Conservation (phyloP, 169 alveolate genomes). For the Theileria equi region DNA sequence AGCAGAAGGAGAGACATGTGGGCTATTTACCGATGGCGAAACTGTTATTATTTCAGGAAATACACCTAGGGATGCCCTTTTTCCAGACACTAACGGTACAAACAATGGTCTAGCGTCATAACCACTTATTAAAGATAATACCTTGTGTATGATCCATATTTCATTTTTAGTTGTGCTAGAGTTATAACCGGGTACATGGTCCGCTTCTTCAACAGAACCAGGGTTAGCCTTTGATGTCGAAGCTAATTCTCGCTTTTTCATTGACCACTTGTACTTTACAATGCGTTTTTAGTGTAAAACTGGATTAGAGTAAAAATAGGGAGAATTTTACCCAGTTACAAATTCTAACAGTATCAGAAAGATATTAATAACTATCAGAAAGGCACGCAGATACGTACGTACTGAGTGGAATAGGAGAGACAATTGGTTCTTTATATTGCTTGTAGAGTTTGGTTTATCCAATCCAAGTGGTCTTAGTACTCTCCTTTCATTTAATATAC, state of each 20-base stretch:
- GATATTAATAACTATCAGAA: constrained; percentile 36
- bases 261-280: not conserved
- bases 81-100: not conserved
- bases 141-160: not conserved
- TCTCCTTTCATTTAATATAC: constrained; percentile 60
- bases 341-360: constrained; percentile 50
- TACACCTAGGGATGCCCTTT: not conserved
- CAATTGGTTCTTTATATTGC: constrained; percentile 43
- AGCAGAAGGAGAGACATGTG: constrained; percentile 27
- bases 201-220: not conserved
- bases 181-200: not conserved
- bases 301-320: too few species aligned
- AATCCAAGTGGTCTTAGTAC: constrained; percentile 62
- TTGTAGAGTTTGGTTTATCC: constrained; percentile 47
- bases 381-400: constrained; percentile 58
- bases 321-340: constrained; percentile 31
- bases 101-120: constrained; percentile 5
- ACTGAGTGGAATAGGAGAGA: constrained; percentile 60
- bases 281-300: not conserved
- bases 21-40: not conserved
- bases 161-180: not conserved
- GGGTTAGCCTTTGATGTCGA: not conserved
- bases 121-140: not conserved
- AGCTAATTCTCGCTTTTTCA: not conserved
- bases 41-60: not conserved